phyloP scores from a whole-genome alignment of 129 eudicot genomes.

The Lactuca sativa region DNA sequence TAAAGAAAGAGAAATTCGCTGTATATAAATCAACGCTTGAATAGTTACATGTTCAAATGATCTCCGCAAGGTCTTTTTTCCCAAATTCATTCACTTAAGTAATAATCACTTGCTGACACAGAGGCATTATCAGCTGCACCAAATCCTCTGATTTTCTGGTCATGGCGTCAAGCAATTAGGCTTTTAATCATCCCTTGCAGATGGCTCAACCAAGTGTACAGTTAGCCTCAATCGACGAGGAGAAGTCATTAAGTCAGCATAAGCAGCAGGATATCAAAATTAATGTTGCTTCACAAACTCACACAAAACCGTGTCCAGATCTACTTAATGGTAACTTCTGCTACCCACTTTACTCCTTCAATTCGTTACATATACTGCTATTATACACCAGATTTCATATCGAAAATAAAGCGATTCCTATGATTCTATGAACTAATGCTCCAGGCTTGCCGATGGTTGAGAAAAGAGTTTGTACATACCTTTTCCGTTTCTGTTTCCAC shows the following conservation, averaged over 20 bases:
- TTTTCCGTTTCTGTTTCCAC: not conserved
- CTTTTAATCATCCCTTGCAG: not conserved
- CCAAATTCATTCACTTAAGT: not conserved
- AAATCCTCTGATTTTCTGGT: not conserved
- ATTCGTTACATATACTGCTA: not conserved
- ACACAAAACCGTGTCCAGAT: conserved; percentile 16
- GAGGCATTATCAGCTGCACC: not conserved
- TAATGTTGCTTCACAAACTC: not conserved
- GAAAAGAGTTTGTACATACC: not conserved
- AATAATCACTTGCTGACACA: not conserved
- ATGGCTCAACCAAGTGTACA: conserved; percentile 19
- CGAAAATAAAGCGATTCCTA: not conserved
- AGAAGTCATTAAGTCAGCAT: not conserved
- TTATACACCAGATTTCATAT: not conserved
- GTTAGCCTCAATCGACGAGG: conserved; percentile 3
- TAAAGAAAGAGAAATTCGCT: too few species aligned
- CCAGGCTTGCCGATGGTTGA: not conserved
- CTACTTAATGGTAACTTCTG: conserved; percentile 16
- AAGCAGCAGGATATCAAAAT: not conserved
- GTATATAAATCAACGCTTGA: too few species aligned
- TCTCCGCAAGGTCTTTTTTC: not conserved
- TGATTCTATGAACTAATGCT: not conserved
- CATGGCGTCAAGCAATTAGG: not conserved
- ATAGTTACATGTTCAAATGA: too few species aligned
- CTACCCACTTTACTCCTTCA: not conserved